These are phyloP conservation scores for Boletellus ananas DNA, from an alignment of 768 basidiomycete genomes.

Conservation along the genomic window DNA sequence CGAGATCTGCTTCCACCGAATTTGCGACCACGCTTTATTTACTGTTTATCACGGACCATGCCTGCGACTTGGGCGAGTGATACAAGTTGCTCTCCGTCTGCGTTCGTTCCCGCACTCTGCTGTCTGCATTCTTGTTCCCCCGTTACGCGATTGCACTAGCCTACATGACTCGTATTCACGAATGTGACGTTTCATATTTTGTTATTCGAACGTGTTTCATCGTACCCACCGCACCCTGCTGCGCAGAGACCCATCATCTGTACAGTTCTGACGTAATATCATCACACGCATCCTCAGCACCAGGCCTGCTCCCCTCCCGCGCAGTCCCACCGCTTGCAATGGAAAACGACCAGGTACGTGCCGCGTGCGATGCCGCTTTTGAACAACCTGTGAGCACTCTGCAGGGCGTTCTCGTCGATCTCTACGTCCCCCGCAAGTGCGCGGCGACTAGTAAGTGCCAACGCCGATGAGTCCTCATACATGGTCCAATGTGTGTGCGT, in stretches of 20 bases:
- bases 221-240: not conserved
- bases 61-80: constrained; percentile 27
- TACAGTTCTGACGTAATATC: constrained; percentile 30
- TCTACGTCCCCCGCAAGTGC: constrained; percentile 99
- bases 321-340: constrained; percentile 41
- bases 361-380: not conserved
- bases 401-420: constrained; percentile 97
- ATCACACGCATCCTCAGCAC: constrained; percentile 26
- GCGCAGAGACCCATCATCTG: constrained; percentile 16
- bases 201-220: constrained; percentile 9
- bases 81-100: constrained; percentile 7
- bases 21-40: constrained; percentile 15
- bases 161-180: constrained; percentile 19
- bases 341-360: constrained; percentile 87
- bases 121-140: constrained; percentile 24
- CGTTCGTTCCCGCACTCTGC: constrained; percentile 17
- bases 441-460: constrained; percentile 84
- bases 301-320: not conserved
- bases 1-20: constrained; percentile 19
- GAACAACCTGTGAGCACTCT: constrained; percentile 3
- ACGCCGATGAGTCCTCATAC: not conserved
- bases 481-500: constrained; percentile 3
- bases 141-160: constrained; percentile 15
- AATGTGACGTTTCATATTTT: constrained; percentile 13
- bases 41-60: constrained; percentile 30